A percentile compares a stretch with the other conserved stretches of the same genome.
These are phyloP conservation scores for Xanthoconium separans DNA, from an alignment of 1,284 basidiomycete genomes.

Conservation along the genomic window DNA sequence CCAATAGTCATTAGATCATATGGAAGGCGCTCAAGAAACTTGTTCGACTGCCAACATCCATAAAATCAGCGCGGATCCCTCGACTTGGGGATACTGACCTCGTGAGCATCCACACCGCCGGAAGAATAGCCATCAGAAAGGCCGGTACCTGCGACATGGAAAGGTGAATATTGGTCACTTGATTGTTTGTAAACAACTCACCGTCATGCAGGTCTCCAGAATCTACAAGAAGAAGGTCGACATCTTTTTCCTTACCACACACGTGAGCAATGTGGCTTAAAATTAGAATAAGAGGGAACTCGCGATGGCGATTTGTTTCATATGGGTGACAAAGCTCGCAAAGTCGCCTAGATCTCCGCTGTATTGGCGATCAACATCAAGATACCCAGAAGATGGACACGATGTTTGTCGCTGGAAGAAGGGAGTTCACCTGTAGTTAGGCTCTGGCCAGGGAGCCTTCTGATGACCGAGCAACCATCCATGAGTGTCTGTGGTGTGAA, in stretches of 20 bases:
- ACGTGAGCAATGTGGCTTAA: neutral
- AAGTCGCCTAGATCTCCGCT: conserved; percentile 81
- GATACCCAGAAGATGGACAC: neutral
- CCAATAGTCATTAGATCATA: conserved; percentile 87
- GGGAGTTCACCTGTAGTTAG: conserved; percentile 60
- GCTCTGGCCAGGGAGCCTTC: conserved; percentile 66
- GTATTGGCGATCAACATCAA: conserved; percentile 5
- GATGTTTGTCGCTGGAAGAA: neutral
- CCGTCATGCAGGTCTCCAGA: conserved; percentile 84
- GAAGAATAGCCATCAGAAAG: conserved; percentile 69
- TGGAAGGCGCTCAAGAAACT: conserved; percentile 72
- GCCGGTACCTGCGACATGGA: conserved; percentile 51
- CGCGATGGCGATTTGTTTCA: conserved; percentile 70
- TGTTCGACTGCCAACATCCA: conserved; percentile 47
- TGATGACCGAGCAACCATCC: conserved; percentile 80
- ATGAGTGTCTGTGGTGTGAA: conserved; percentile 83
- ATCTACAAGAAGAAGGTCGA: conserved; percentile 70
- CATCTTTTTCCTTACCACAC: conserved; percentile 52
- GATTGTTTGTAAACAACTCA: conserved; percentile 13
- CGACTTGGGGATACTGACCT: conserved; percentile 38
- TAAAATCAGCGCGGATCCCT: neutral
- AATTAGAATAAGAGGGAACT: conserved; percentile 15
- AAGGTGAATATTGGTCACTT: neutral
- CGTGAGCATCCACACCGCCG: conserved; percentile 72
- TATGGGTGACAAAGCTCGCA: conserved; percentile 76